Base-by-base conservation (phyloP, 192 early-diverging fungal genomes). In the Phycomyces blakesleeanus region DNA sequence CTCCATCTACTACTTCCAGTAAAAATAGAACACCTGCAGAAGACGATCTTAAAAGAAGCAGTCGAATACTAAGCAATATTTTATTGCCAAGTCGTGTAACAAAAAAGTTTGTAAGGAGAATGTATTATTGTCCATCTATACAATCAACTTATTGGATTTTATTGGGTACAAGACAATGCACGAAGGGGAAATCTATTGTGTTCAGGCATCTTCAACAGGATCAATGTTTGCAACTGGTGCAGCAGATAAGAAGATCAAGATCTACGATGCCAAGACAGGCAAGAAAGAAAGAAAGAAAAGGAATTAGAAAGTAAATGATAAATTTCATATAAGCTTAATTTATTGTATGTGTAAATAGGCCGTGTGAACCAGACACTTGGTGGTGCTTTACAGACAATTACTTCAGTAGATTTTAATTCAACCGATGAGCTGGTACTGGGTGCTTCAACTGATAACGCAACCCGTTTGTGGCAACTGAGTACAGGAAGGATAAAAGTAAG, bases 381-480 rank as follows among this genome's bases (percentile, higher is more conserved):
- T 29, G 96, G 96, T 0, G 89, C 91, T 40, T 66, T 93, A 49
- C 91, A 93, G 72, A 84, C 87, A 34, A 75, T 98, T 42, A 93
- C 93, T 80, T 90, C 89, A 27, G 82, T 93, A 0, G 80, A 80
- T 38, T 95, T 92, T 71, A 91, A 86, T 68, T 68, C 75, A 9
- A 70, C 79, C 8, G 83, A 85, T 57, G 90, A 93, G 1, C 69
- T 83, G 16, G 64, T 94, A 8, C 66, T 90, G 69, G 94, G 88
- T 0, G 87, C 91, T 7, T 93, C 91, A 9, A 96, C 93, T 71
- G 96, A 98, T 64, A 89, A 93, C 75, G 88, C 93, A 2, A 87
- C 87, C 15, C 88, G 93, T 59, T 79, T 96, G 47, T 97, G 95
- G 97, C 74, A 86, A 60, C 68, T 94, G 22, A 77, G 80, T 21